These are phyloP conservation scores for Amanita exitialis DNA, from an alignment of 768 basidiomycete genomes.

Conservation along the genomic window DNA sequence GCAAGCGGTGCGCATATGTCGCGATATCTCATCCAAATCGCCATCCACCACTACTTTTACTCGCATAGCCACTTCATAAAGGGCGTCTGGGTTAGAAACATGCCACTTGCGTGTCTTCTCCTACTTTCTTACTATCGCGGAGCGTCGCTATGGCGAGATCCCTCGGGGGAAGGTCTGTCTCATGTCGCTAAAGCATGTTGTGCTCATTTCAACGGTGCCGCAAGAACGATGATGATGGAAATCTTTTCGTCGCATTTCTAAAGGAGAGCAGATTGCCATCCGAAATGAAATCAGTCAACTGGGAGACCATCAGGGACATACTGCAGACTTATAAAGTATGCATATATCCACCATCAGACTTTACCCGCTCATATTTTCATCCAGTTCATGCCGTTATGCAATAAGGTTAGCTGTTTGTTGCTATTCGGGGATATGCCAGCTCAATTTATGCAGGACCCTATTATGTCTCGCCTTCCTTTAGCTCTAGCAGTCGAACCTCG, in stretches of 20 bases:
- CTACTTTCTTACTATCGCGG: slow-evolving; percentile 53
- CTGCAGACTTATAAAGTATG: slow-evolving; percentile 63
- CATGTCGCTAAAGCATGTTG: background rate
- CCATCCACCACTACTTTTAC: slow-evolving; percentile 72
- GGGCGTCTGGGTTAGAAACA: slow-evolving; percentile 60
- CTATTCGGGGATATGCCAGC: slow-evolving; percentile 6
- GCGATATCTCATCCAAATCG: slow-evolving; percentile 69
- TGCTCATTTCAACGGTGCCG: slow-evolving; percentile 5
- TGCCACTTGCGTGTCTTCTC: slow-evolving; percentile 51
- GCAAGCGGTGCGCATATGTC: slow-evolving; percentile 71
- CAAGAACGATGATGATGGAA: slow-evolving; percentile 67
- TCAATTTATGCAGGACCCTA: slow-evolving; percentile 45
- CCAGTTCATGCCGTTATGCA: slow-evolving; percentile 73
- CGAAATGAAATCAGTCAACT: slow-evolving; percentile 46
- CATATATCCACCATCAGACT: slow-evolving; percentile 10
- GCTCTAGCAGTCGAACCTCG: slow-evolving; percentile 70
- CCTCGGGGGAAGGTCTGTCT: slow-evolving; percentile 44
- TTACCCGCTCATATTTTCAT: slow-evolving; percentile 10
- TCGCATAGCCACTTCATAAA: slow-evolving; percentile 68
- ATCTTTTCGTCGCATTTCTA: slow-evolving; percentile 51
- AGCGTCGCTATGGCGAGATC: slow-evolving; percentile 52
- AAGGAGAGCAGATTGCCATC: slow-evolving; percentile 60
- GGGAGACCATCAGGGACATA: slow-evolving; percentile 57
- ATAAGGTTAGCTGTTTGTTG: slow-evolving; percentile 37
- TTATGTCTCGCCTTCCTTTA: slow-evolving; percentile 70